Percentiles rank a stretch among this genome's conserved stretches.
These are phyloP conservation scores for Jatropha multifida DNA, from an alignment of 441 rosid species.

Conservation along the genomic window DNA sequence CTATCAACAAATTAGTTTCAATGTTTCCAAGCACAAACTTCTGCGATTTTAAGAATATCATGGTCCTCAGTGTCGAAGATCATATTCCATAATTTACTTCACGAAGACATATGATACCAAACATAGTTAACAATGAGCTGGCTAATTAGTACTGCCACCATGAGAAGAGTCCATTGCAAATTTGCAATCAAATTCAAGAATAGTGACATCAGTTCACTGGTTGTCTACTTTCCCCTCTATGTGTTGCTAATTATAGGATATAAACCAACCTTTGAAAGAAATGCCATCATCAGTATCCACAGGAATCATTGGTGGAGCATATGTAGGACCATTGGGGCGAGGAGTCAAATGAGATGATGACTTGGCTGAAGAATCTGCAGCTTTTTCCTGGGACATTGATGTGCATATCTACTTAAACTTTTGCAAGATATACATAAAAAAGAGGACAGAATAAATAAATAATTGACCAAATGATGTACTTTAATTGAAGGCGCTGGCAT, in stretches of 20 bases:
- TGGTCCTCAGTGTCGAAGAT: neutral
- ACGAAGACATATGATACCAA: neutral
- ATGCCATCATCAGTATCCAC: conserved; percentile 76
- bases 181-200: neutral
- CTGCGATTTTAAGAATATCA: neutral
- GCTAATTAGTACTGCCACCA: too few relatives aligned
- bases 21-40: neutral
- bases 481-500: neutral
- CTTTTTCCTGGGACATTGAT: conserved; percentile 62
- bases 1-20: neutral
- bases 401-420: conserved; percentile 13
- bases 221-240: neutral
- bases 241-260: neutral
- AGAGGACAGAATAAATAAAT: neutral
- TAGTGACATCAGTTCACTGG: neutral
- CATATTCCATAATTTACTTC: neutral
- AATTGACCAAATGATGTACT: neutral
- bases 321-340: conserved; percentile 74
- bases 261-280: conserved; percentile 60
- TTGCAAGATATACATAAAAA: neutral
- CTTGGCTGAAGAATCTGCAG: conserved; percentile 62
- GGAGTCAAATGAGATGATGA: conserved; percentile 66
- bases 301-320: conserved; percentile 60
- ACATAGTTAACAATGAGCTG: too few relatives aligned
- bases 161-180: neutral